Evolutionary conservation across 1,284 basidiomycete species (phyloP), one percentile per base, ranked within the genome.

Genomic region (Ganoderma resinaceum): DNA sequence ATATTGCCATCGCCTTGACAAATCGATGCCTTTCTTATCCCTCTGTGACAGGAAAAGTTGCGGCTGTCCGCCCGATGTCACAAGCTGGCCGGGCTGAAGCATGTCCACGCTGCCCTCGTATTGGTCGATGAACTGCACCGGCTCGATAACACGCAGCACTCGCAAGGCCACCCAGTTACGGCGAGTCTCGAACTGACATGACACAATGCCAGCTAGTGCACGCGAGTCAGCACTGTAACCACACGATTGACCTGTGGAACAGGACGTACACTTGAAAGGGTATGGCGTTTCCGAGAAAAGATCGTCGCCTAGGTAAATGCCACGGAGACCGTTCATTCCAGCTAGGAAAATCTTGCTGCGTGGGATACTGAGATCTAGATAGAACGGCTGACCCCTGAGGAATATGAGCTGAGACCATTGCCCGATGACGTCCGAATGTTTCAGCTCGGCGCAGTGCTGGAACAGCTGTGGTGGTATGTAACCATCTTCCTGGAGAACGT

Each of bases 101-200:
- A 31, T 20, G 6, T 31, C 18, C 12, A 57, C 23, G 18, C 11
- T n/a, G 18, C 65, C 65, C 6, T 61, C 35, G 31, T 66, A 66
- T 29, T 26, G 6, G 14, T 61, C 52, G 18, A 31, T 33, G 31
- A 66, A 38, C 12, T 52, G 65, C 49, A 69, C 65, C 1, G 70
- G 70, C 63, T 71, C 70, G 40, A 67, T 26, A 53, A 71, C 46
- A 7, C 67, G 67, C 6, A 65, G 40, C n/a, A 69, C 66, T 20
- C 65, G 63, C 29, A 69, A n/a, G 3, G 42, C 64, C 4, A 71
- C 16, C 8, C 2, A 37, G 18, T 26, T 7, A 29, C 35, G 46
- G 11, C 37, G 16, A 5, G 29, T 12, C 40, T 61, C 66, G 16
- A 68, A 59, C 0, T 29, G 33, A 52, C 65, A 69, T 7, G 35